Conservation (phyloP, 2,329 filamentous ascomycete species). For the Colletotrichum sp. region DNA sequence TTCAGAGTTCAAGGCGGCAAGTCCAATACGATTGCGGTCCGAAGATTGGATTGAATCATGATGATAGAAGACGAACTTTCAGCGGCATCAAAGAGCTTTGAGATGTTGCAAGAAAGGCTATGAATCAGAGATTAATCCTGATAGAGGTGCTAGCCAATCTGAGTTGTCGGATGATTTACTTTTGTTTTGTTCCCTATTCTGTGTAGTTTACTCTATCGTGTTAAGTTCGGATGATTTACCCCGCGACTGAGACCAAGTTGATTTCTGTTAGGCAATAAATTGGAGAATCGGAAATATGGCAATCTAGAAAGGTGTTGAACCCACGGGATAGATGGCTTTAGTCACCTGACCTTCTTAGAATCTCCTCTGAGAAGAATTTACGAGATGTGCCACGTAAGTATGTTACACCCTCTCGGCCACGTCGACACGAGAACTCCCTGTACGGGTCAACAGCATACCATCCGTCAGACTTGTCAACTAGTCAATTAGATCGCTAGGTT, state of each 20-base stretch:
- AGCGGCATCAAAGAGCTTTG: not conserved
- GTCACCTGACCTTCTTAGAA: not conserved
- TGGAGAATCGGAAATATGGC: not conserved
- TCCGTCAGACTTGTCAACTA: rapidly evolving
- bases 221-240: not conserved
- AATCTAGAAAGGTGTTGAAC: rapidly evolving
- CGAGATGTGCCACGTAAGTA: not conserved
- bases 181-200: too few relatives aligned
- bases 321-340: not conserved
- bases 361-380: not conserved
- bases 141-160: not conserved
- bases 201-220: too few relatives aligned
- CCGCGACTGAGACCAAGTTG: not conserved
- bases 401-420: not conserved
- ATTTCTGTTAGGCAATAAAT: not conserved
- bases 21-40: not conserved
- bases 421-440: not conserved
- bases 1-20: not conserved
- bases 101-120: not conserved
- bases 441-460: not conserved
- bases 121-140: not conserved
- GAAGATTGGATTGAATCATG: not conserved
- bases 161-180: not conserved
- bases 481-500: rapidly evolving
- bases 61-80: not conserved